Conservation (phyloP, 1,284 basidiomycete species). For the Fomes fomentarius region DNA sequence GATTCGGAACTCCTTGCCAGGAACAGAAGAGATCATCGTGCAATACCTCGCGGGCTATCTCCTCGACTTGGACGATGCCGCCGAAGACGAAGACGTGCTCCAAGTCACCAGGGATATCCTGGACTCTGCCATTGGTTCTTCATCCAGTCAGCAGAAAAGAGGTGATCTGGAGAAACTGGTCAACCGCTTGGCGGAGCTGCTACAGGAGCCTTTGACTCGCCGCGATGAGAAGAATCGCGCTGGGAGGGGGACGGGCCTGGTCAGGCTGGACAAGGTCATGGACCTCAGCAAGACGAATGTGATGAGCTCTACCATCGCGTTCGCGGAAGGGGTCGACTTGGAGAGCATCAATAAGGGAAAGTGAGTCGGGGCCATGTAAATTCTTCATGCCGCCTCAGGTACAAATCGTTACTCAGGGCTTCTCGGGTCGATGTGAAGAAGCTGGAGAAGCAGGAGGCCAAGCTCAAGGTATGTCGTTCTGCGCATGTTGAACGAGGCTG, state of each 20-base stretch:
- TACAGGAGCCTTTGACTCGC: conserved; percentile 64
- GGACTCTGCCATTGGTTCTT: conserved; percentile 54
- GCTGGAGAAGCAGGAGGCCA: conserved; percentile 98
- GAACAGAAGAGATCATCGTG: conserved; percentile 92
- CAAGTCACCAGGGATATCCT: conserved; percentile 80
- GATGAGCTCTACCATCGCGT: conserved; percentile 84
- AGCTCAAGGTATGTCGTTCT: conserved; percentile 69
- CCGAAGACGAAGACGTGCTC: conserved; percentile 89
- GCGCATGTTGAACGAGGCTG: neutral
- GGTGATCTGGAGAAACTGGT: conserved; percentile 62
- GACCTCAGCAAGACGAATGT: conserved; percentile 89
- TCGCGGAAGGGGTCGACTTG: conserved; percentile 88
- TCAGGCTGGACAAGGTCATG: conserved; percentile 91
- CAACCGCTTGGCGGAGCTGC: conserved; percentile 63
- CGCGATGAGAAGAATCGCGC: conserved; percentile 57
- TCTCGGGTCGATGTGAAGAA: conserved; percentile 98
- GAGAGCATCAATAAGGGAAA: conserved; percentile 95
- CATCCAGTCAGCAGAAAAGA: conserved; percentile 28
- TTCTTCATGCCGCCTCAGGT: neutral
- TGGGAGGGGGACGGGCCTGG: conserved; percentile 56
- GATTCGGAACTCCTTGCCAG: conserved; percentile 79
- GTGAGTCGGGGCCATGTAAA: conserved; percentile 48
- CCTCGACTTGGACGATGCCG: conserved; percentile 92
- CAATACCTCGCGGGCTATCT: conserved; percentile 93
- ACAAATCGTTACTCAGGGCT: conserved; percentile 52